A percentile compares a stretch with the other conserved stretches of the same genome.
Conservation (phyloP, 129 eudicot genomes). For the Oenanthe sinensis region DNA sequence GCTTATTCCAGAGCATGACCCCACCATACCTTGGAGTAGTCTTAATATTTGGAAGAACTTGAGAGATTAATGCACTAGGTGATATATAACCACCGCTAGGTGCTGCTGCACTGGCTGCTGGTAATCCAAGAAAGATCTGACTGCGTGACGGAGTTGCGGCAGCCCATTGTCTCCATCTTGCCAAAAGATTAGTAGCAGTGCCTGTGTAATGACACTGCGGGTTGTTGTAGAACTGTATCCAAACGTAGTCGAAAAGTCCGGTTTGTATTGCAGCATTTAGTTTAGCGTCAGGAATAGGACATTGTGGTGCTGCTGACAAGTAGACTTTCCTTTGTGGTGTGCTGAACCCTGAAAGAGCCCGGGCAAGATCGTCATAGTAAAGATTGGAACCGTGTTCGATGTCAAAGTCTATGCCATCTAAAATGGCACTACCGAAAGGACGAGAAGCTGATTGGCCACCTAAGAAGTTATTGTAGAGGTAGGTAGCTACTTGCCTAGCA, state of each 20-base stretch:
- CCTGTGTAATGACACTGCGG: constrained; percentile 33
- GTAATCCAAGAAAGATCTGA: constrained; percentile 58
- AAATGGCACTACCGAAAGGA: constrained; percentile 52
- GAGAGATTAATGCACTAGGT: constrained; percentile 36
- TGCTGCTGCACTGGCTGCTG: constrained; percentile 44
- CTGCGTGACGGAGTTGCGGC: constrained; percentile 17
- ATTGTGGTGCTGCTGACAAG: constrained; percentile 76
- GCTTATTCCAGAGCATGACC: constrained; percentile 68
- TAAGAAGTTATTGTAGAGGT: constrained; percentile 46
- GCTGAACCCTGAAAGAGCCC: constrained; percentile 27
- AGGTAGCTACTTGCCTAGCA: constrained; percentile 43
- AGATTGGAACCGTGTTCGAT: constrained; percentile 37
- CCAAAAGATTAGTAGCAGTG: constrained; percentile 32
- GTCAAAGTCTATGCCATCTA: constrained; percentile 74
- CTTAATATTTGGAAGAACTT: constrained; percentile 54
- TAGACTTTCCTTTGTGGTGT: constrained; percentile 37
- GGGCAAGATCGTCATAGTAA: constrained; percentile 42
- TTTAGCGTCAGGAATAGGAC: constrained; percentile 44
- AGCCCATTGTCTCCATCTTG: constrained; percentile 58
- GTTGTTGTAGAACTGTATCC: constrained; percentile 78
- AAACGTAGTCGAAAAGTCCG: constrained; percentile 56
- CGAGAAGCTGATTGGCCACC: constrained; percentile 46
- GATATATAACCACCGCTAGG: constrained; percentile 51
- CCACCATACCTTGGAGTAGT: constrained; percentile 58
- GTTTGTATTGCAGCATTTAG: constrained; percentile 30